These are phyloP conservation scores for Isatis tinctoria DNA, from an alignment of 345 rosid species.

Conservation along the genomic window DNA sequence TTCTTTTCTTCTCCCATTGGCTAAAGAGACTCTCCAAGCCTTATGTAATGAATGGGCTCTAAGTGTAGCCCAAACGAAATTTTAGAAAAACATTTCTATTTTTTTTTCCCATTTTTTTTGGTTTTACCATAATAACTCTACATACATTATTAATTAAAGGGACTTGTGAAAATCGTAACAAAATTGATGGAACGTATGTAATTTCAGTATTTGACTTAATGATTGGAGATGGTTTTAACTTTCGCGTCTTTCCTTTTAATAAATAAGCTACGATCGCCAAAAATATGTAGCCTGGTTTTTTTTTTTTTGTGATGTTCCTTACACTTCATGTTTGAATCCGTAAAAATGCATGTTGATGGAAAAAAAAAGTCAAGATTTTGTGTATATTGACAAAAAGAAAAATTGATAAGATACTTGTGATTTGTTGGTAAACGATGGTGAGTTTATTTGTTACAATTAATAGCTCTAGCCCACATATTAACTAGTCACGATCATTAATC, in stretches of 20 bases:
- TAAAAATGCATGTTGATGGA: background rate
- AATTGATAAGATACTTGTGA: background rate
- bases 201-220: background rate
- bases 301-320: background rate
- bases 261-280: background rate
- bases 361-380: background rate
- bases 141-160: background rate
- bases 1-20: too few species aligned
- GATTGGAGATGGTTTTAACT: background rate
- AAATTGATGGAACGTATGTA: background rate
- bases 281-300: background rate
- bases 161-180: background rate
- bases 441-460: background rate
- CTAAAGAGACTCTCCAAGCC: background rate
- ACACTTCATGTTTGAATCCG: background rate
- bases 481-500: slow-evolving; percentile 2
- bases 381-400: background rate
- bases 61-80: background rate
- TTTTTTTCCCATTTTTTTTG: background rate
- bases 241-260: background rate
- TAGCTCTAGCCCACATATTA: background rate
- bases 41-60: background rate
- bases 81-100: background rate
- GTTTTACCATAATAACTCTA: too few species aligned
- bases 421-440: slow-evolving; percentile 21